Evolutionary conservation across 2,329 filamentous ascomycete genomes (phyloP).

Genomic region (Alternaria triticimaculans): DNA sequence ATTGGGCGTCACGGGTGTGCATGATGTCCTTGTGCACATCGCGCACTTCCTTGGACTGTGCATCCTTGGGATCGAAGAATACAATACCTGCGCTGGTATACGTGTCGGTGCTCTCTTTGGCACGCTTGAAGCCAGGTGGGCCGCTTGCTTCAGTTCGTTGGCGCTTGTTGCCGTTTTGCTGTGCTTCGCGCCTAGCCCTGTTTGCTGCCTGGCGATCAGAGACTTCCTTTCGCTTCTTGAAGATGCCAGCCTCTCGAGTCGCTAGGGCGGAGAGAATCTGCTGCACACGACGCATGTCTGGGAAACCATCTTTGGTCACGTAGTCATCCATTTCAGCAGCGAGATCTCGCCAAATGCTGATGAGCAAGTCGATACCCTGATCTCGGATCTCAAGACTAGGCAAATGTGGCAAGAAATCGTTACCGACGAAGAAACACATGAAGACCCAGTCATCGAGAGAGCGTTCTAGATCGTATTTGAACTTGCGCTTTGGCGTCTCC

Average conservation of each 20-base stretch:
- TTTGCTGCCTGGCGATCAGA: slow-evolving; percentile 84
- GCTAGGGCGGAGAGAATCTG: slow-evolving; percentile 86
- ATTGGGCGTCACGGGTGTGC: slow-evolving; percentile 73
- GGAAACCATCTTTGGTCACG: slow-evolving; percentile 91
- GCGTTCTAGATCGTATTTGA: slow-evolving; percentile 90
- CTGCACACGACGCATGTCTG: slow-evolving; percentile 86
- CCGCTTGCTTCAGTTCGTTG: slow-evolving; percentile 41
- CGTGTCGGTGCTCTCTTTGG: slow-evolving; percentile 45
- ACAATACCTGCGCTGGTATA: slow-evolving; percentile 44
- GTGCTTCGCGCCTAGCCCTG: slow-evolving; percentile 61
- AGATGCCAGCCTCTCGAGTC: slow-evolving; percentile 92
- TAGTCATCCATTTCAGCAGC: slow-evolving; percentile 92
- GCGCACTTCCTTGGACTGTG: slow-evolving; percentile 46
- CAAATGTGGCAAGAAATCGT: slow-evolving; percentile 96
- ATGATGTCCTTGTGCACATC: slow-evolving; percentile 86
- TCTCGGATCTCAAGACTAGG: slow-evolving; percentile 98
- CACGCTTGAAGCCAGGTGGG: slow-evolving; percentile 38
- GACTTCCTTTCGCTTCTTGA: slow-evolving; percentile 82
- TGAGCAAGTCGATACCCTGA: slow-evolving; percentile 94
- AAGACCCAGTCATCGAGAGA: slow-evolving; percentile 98
- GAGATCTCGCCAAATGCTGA: slow-evolving; percentile 96
- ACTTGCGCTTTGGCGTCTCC: slow-evolving; percentile 79
- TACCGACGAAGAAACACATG: slow-evolving; percentile 98
- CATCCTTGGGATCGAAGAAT: slow-evolving; percentile 47
- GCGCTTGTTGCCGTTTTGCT: slow-evolving; percentile 43